Conservation (phyloP, 139 green algal genomes). For the Micractinium sp. region DNA sequence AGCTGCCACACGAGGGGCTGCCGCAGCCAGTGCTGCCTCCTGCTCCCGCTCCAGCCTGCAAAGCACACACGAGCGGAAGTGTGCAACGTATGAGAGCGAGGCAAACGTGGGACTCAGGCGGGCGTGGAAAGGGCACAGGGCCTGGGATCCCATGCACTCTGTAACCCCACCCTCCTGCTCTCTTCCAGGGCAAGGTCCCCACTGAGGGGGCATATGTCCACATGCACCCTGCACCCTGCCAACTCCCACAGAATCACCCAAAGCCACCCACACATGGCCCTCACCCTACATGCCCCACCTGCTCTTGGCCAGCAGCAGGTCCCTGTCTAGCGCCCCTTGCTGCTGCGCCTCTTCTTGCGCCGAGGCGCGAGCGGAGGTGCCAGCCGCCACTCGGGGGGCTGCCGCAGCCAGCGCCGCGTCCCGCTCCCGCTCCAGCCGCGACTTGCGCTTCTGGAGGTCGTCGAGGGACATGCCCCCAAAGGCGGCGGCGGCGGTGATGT, state of each 20-base stretch:
- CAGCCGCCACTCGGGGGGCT: background rate
- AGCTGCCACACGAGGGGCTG: background rate
- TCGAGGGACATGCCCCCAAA: constrained; percentile 12
- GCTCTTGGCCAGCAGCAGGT: background rate
- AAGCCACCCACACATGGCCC: too few relatives aligned
- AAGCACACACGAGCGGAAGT: too few relatives aligned
- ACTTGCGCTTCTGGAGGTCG: constrained; percentile 27
- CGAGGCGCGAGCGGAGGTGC: background rate
- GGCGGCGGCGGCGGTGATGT: constrained; percentile 19
- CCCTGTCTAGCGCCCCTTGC: background rate
- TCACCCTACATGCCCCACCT: background rate
- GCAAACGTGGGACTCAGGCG: too few relatives aligned
- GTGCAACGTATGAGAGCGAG: too few relatives aligned
- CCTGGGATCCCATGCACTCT: too few relatives aligned
- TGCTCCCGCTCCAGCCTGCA: constrained; percentile 10
- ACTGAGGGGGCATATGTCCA: too few relatives aligned
- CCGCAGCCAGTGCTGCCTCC: background rate
- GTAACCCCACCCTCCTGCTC: too few relatives aligned
- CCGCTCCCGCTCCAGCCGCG: background rate
- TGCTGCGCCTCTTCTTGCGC: background rate
- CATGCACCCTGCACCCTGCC: too few relatives aligned
- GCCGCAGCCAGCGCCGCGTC: background rate
- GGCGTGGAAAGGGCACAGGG: too few relatives aligned
- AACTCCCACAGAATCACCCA: too few relatives aligned
- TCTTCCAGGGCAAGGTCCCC: background rate